Evolutionary conservation across 2,329 filamentous ascomycete species (phyloP), one percentile per base, ranked within the genome.

Genomic region (Arthrobotrys musiformis): DNA sequence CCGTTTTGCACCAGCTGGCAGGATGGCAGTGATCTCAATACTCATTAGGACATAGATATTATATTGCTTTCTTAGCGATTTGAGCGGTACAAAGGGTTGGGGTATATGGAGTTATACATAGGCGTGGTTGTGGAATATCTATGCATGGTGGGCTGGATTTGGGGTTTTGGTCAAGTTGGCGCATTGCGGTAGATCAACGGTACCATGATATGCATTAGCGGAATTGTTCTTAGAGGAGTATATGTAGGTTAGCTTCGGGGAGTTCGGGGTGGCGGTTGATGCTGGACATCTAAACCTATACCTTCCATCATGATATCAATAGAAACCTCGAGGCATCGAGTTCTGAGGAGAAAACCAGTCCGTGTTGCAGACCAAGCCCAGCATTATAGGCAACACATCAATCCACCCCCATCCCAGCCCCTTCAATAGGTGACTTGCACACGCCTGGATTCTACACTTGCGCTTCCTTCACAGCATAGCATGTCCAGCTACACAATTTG

Each of bases 1-100:
- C n/a, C 68, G 2, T 78, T 76, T 50, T 76, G 72, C 26, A 76
- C 72, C 1, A 70, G 64, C 37, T 76, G 72, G 72, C 72, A 76
- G 13, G 72, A 76, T 37, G 72, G 72, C 3, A 70, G 72, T 30
- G 64, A 76, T 4, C 19, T 69, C 15, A 50, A 56, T 28, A 48
- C 35, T 13, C 24, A 56, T 48, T 67, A 48, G 26, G 13, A 17
- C 11, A 15, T 42, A 26, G 9, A 15, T 15, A 33, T 30, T 22
- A 17, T 15, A n/a, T 30, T 42, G 24, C 1, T 1, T 11, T 22
- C 9, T 44, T 22, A 13, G n/a, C n/a, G 9, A 22, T 2, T 15
- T 7, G 33, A 40, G 1, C 1, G 4, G 4, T 46, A n/a, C n/a
- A n/a, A n/a, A 6, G 19, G 22, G 9, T 48, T 66, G n/a, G 11